These are phyloP conservation scores for Boletus smithii DNA, from an alignment of 1,284 basidiomycete genomes.

Conservation along the genomic window DNA sequence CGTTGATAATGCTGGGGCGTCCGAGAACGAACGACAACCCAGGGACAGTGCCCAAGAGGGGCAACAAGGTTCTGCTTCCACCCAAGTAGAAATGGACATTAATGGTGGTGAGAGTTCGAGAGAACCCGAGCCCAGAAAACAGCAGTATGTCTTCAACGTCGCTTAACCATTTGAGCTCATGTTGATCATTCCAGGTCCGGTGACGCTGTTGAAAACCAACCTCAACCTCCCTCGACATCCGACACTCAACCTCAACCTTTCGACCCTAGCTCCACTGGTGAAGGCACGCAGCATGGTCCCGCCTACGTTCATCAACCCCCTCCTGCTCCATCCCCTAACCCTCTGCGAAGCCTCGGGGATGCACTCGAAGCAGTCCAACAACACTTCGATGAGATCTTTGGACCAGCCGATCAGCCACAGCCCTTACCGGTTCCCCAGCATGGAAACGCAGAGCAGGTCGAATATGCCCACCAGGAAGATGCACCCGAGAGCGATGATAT, in stretches of 20 bases:
- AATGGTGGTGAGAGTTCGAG: constrained; percentile 27
- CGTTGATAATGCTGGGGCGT: constrained; percentile 24
- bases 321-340: constrained; percentile 48
- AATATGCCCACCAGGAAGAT: constrained; percentile 62
- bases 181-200: constrained; percentile 5
- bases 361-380: constrained; percentile 81
- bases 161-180: constrained; percentile 1
- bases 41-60: constrained; percentile 21
- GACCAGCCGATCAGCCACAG: constrained; percentile 38
- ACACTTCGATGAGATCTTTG: constrained; percentile 82
- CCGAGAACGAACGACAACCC: constrained; percentile 19
- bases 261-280: constrained; percentile 37
- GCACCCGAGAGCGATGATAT: constrained; percentile 68
- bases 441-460: constrained; percentile 53
- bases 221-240: constrained; percentile 10
- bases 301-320: constrained; percentile 38
- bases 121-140: constrained; percentile 22
- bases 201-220: constrained; percentile 10
- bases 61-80: constrained; percentile 18
- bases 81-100: constrained; percentile 14
- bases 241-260: constrained; percentile 20
- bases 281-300: constrained; percentile 46
- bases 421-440: constrained; percentile 17
- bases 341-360: constrained; percentile 84
- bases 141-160: constrained; percentile 29